Conservation (phyloP, 1,284 basidiomycete species). For the Stereum hirsutum region DNA sequence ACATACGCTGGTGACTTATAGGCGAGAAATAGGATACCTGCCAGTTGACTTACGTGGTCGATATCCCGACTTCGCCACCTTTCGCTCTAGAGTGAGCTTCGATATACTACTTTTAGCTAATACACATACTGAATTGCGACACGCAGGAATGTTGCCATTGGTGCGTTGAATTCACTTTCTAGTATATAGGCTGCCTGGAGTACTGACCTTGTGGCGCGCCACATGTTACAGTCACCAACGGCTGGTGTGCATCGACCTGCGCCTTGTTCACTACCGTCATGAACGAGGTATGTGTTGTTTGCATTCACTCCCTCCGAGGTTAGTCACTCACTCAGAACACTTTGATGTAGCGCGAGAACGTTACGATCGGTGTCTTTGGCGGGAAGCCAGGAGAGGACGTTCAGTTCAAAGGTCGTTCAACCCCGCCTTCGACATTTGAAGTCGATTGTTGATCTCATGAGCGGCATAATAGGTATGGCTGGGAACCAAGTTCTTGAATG, state of each 20-base stretch:
- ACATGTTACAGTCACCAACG: slow-evolving; percentile 30
- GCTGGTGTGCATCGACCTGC: slow-evolving; percentile 56
- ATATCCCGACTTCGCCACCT: slow-evolving; percentile 10
- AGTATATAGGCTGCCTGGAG: background rate
- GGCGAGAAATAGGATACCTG: slow-evolving; percentile 22
- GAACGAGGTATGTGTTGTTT: no score
- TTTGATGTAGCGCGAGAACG: slow-evolving; percentile 39
- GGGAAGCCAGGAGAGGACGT: slow-evolving; percentile 45
- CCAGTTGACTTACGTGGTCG: slow-evolving; percentile 26
- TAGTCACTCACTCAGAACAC: background rate
- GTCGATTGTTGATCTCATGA: background rate
- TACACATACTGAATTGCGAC: background rate
- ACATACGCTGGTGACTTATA: slow-evolving; percentile 8
- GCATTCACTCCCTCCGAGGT: no score
- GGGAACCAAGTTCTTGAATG: slow-evolving; percentile 61
- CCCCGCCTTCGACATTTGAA: background rate
- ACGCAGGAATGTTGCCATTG: slow-evolving; percentile 42
- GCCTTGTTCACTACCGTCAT: slow-evolving; percentile 58
- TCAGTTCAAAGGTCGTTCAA: slow-evolving; percentile 42
- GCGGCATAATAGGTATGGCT: slow-evolving; percentile 38
- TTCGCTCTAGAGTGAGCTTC: slow-evolving; percentile 8
- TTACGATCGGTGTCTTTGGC: slow-evolving; percentile 50
- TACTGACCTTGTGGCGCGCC: background rate
- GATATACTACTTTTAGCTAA: background rate
- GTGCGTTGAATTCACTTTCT: slow-evolving; percentile 20